Percentiles rank a stretch among this genome's conserved stretches.
Evolutionary conservation across 2,329 filamentous ascomycete species (phyloP).

Genomic region (Fusarium staphyleae): DNA sequence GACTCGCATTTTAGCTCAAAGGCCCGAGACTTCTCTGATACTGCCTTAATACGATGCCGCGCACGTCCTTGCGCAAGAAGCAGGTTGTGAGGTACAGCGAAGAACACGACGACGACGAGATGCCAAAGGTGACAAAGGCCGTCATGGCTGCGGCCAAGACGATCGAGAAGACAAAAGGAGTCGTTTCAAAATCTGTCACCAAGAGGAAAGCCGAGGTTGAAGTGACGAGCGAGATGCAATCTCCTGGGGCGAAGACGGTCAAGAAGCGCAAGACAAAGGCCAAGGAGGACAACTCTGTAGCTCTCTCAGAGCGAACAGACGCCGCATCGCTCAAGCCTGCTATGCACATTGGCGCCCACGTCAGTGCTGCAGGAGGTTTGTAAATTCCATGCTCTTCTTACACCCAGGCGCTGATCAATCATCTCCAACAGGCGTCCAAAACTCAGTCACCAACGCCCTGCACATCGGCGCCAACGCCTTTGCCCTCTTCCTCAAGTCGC

Average conservation of each 20-base stretch:
- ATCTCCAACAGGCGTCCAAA: slow-evolving; percentile 75
- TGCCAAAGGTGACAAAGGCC: slow-evolving; percentile 24
- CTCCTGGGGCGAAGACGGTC: slow-evolving; percentile 34
- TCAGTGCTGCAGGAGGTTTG: slow-evolving; percentile 85
- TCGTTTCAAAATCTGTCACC: slow-evolving; percentile 32
- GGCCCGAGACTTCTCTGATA: too few relatives aligned
- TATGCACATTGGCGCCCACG: slow-evolving; percentile 91
- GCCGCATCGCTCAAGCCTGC: slow-evolving; percentile 67
- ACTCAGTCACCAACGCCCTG: slow-evolving; percentile 78
- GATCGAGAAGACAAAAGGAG: slow-evolving; percentile 40
- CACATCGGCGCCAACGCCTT: slow-evolving; percentile 92
- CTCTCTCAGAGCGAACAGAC: slow-evolving; percentile 73
- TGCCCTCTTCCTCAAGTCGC: slow-evolving; percentile 93
- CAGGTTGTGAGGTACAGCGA: slow-evolving; percentile 45
- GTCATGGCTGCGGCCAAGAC: slow-evolving; percentile 36
- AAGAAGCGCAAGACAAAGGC: slow-evolving; percentile 56
- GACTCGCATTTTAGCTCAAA: not conserved
- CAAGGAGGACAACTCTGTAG: slow-evolving; percentile 57
- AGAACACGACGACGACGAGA: slow-evolving; percentile 31
- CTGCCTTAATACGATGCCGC: slow-evolving; percentile 41
- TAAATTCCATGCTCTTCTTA: not conserved
- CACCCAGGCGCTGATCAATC: slow-evolving; percentile 9
- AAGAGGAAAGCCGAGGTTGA: slow-evolving; percentile 46
- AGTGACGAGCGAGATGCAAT: slow-evolving; percentile 29
- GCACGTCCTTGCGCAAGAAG: slow-evolving; percentile 46